Evolutionary conservation across 2,329 filamentous ascomycete genomes (phyloP).

Genomic region (Fusarium dimerum): DNA sequence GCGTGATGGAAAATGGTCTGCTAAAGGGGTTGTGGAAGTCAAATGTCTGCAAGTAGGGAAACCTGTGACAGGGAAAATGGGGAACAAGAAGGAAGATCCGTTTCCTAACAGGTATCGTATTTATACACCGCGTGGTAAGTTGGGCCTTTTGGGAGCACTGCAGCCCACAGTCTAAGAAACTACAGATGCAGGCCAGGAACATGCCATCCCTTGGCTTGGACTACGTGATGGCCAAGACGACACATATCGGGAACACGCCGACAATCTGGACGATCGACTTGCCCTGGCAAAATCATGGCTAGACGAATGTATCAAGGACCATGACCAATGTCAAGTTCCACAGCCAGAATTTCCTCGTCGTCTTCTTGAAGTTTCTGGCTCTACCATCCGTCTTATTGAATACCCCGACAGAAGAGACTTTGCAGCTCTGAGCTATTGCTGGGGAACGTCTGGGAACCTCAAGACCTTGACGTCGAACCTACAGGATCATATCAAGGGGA

Average conservation of each 20-base stretch:
- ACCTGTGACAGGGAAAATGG: background rate
- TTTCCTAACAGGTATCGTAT: constrained; percentile 1
- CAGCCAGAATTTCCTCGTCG: background rate
- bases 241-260: background rate
- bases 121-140: background rate
- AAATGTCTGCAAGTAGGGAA: background rate
- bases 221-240: background rate
- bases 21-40: background rate
- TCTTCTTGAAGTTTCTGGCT: background rate
- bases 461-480: constrained; percentile 3
- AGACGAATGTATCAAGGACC: background rate
- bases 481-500: background rate
- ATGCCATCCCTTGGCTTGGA: constrained; percentile 1
- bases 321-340: background rate
- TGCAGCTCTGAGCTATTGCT: constrained; percentile 12
- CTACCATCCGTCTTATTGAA: background rate
- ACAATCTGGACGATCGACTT: background rate
- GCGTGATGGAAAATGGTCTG: background rate
- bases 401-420: background rate
- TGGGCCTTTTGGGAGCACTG: background rate
- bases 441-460: constrained; percentile 4
- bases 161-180: background rate
- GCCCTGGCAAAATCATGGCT: constrained; percentile 2
- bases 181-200: background rate
- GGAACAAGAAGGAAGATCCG: background rate